These are phyloP conservation scores for Fusarium mangiferae DNA, from an alignment of 2,329 filamentous ascomycete species.

Conservation along the genomic window DNA sequence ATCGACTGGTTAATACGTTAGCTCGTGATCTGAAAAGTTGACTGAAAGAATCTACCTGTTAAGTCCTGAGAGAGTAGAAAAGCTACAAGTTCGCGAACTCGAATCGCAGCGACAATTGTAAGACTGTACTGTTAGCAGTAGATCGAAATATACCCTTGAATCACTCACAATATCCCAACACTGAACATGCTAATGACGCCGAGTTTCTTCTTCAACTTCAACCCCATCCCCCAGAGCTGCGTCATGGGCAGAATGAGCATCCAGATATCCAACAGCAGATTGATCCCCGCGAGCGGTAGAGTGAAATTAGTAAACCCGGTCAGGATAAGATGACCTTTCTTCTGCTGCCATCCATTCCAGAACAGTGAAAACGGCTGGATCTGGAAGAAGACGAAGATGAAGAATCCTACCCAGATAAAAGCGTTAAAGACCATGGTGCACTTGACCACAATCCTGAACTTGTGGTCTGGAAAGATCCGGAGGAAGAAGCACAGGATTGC, in stretches of 20 bases:
- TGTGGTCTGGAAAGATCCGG: slow-evolving; percentile 6
- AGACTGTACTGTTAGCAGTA: background rate
- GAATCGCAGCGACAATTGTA: slow-evolving; percentile 10
- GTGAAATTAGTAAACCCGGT: background rate
- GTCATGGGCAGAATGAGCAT: slow-evolving; percentile 20
- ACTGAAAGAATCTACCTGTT: background rate
- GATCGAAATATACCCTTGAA: accelerated
- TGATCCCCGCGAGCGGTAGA: background rate
- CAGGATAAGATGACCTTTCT: background rate
- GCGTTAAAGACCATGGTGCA: background rate
- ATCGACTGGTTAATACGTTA: background rate
- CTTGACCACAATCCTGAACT: slow-evolving; percentile 9
- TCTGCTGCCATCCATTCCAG: slow-evolving; percentile 19
- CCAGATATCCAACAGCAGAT: slow-evolving; percentile 16
- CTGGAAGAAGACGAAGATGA: background rate
- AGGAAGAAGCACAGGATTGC: slow-evolving; percentile 19
- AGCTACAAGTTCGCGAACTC: background rate
- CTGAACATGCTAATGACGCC: slow-evolving; percentile 29
- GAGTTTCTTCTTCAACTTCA: slow-evolving; percentile 21
- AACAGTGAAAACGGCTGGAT: background rate
- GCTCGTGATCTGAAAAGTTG: accelerated
- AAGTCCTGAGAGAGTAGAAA: slow-evolving; percentile 4
- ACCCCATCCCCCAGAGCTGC: slow-evolving; percentile 13
- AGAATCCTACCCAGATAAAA: background rate
- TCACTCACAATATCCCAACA: slow-evolving; percentile 20